A percentile compares a stretch with the other conserved stretches of the same genome.
Conservation (phyloP, 169 alveolate genomes). For the Eimeria brunetti region DNA sequence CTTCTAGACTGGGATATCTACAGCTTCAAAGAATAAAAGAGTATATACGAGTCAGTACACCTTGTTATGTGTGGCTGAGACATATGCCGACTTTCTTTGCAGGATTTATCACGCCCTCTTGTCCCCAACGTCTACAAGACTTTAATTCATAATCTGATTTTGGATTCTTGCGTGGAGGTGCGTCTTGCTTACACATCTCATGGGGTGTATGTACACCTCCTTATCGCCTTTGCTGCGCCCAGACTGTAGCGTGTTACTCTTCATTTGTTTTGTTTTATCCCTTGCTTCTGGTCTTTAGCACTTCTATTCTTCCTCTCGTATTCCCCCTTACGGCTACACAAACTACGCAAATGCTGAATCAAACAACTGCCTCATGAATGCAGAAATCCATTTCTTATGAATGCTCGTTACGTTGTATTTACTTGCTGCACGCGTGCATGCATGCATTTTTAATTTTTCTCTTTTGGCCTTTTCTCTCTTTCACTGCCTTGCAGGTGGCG, state of each 20-base stretch:
- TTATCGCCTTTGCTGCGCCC: background rate
- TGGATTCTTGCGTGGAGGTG: conserved; percentile 53
- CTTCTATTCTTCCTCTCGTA: background rate
- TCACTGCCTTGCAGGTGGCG: background rate
- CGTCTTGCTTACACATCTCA: background rate
- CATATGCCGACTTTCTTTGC: background rate
- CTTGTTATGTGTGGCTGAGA: background rate
- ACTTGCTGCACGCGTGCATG: background rate
- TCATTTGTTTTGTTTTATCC: background rate
- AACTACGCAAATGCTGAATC: too few relatives aligned
- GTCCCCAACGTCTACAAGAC: conserved; percentile 34
- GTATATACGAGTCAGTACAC: too few relatives aligned
- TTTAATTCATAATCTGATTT: conserved; percentile 34
- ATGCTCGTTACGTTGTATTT: background rate
- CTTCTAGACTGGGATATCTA: background rate
- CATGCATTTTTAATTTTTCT: background rate
- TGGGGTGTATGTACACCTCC: background rate
- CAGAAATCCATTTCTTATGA: background rate
- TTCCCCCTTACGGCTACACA: too few relatives aligned
- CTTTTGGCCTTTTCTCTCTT: too few relatives aligned
- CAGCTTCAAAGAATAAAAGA: background rate
- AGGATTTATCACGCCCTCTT: conserved; percentile 47
- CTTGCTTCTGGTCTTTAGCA: too few relatives aligned
- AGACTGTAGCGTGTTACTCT: background rate
- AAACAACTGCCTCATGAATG: too few relatives aligned